Conservation (phyloP, 2,329 filamentous ascomycete species). For the Colletotrichum costaricense region DNA sequence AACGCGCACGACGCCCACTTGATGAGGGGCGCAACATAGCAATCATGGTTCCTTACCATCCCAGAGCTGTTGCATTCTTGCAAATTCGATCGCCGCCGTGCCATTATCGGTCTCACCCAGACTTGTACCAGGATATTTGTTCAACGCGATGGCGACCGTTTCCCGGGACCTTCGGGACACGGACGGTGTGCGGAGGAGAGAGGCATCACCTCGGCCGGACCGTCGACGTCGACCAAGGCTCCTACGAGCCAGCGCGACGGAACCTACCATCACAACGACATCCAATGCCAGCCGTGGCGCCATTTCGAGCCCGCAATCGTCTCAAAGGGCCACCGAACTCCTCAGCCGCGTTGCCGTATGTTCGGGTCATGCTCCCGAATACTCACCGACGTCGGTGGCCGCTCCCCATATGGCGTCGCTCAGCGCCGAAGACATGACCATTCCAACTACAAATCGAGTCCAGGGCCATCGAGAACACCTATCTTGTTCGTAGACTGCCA, state of each 20-base stretch:
- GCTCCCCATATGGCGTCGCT: slow-evolving; percentile 48
- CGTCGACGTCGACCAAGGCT: slow-evolving; percentile 62
- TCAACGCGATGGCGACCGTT: slow-evolving; percentile 22
- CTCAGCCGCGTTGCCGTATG: slow-evolving; percentile 65
- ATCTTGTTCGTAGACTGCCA: slow-evolving; percentile 25
- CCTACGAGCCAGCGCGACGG: slow-evolving; percentile 65
- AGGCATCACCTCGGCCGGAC: slow-evolving; percentile 53
- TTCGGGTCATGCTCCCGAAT: slow-evolving; percentile 42
- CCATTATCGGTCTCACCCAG: not conserved
- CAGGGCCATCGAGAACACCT: slow-evolving; percentile 13
- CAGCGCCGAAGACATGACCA: slow-evolving; percentile 49
- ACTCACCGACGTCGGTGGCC: slow-evolving; percentile 41
- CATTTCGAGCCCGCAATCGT: slow-evolving; percentile 59
- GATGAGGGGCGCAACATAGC: not conserved
- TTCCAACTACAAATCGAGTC: slow-evolving; percentile 37
- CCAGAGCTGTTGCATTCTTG: not conserved
- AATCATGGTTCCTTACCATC: not conserved
- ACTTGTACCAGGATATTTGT: not conserved
- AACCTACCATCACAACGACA: slow-evolving; percentile 65
- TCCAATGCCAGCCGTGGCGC: slow-evolving; percentile 65
- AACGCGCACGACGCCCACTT: slow-evolving; percentile 20
- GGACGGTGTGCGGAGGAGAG: slow-evolving; percentile 40
- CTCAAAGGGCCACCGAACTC: slow-evolving; percentile 64
- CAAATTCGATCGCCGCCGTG: not conserved
- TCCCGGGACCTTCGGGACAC: slow-evolving; percentile 24